Conservation (phyloP, 2,329 filamentous ascomycete genomes). For the Metarhizium sp. region DNA sequence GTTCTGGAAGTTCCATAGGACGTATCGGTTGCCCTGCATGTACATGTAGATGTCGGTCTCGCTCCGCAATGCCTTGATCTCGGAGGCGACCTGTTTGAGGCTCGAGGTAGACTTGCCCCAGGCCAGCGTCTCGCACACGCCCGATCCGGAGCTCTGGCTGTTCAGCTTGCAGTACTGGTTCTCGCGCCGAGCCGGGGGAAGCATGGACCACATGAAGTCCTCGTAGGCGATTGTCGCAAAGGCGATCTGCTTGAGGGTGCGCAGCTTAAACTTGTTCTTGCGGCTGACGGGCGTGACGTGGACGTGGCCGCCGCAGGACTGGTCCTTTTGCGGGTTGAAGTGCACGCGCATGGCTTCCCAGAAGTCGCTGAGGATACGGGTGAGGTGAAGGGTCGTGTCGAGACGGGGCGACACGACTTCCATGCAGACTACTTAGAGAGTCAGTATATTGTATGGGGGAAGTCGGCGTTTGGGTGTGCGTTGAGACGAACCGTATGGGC, state of each 20-base stretch:
- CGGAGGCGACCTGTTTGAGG: slow-evolving; percentile 19
- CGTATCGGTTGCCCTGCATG: slow-evolving; percentile 30
- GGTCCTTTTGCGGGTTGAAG: slow-evolving; percentile 25
- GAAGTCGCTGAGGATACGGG: slow-evolving; percentile 26
- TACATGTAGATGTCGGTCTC: slow-evolving; percentile 25
- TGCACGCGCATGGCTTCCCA: slow-evolving; percentile 33
- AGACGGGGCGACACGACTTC: slow-evolving; percentile 30
- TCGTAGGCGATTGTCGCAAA: slow-evolving; percentile 26
- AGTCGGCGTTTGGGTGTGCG: too few relatives aligned
- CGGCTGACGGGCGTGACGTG: slow-evolving; percentile 26
- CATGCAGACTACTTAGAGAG: slow-evolving; percentile 24
- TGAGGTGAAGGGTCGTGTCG: slow-evolving; percentile 23
- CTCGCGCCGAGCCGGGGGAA: slow-evolving; percentile 22
- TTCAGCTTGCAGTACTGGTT: slow-evolving; percentile 28
- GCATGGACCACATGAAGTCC: slow-evolving; percentile 22
- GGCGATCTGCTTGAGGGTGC: slow-evolving; percentile 26
- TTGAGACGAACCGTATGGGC: slow-evolving; percentile 21
- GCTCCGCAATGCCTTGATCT: slow-evolving; percentile 15
- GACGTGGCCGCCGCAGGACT: slow-evolving; percentile 29
- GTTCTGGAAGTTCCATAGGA: slow-evolving; percentile 32
- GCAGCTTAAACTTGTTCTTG: slow-evolving; percentile 25
- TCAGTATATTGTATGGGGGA: not conserved
- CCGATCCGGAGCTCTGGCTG: slow-evolving; percentile 20
- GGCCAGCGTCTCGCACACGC: slow-evolving; percentile 17
- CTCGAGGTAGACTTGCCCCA: slow-evolving; percentile 17